Evolutionary conservation across 2,329 filamentous ascomycete species (phyloP), one percentile per base, ranked within the genome.

Genomic region (Hysterium pulicare): DNA sequence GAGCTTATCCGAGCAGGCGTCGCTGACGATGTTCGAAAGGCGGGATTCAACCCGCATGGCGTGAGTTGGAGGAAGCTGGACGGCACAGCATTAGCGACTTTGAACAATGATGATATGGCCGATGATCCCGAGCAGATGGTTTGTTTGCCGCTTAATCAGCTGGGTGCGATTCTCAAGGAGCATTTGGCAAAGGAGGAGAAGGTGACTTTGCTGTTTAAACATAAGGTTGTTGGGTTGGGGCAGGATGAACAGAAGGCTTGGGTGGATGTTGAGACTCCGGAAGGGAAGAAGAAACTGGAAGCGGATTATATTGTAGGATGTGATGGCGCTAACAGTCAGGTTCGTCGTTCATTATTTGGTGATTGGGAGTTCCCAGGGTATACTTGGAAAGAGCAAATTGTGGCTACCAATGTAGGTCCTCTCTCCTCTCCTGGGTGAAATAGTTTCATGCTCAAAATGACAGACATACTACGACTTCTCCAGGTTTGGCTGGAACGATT

Each of bases 261-360:
- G 47, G 45, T 48, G 2, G 41, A 48, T n/a, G 45, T 48, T 10
- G 17, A 39, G 15, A 38, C 24, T 15, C 22, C 26, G 19, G 30
- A 44, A 11, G 44, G 38, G 16, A 26, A 35, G 26, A 35, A 37
- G 32, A 38, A 16, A 10, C 17, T 49, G 5, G 32, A 37, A 6
- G 46, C 46, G 10, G 41, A 48, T 21, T 86, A 83, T 49, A 69
- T 87, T 4, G 72, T 86, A 38, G 83, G 83, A 47, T 86, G 82
- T 49, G 83, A 87, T 53, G 83, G 83, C 8, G 83, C 83, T 1
- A 79, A 84, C 51, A 85, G 81, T 22, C 77, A 78, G 50, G 82
- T 86, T 15, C 41, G 51, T 1, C 24, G 47, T 10, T 30, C 22
- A 0, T 30, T 55, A 5, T 55, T 53, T 40, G 50, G 51, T 3